Percentiles rank a stretch among this genome's conserved stretches.
phyloP scores from a whole-genome alignment of 192 early-diverging fungal species.

The Martensiomyces pterosporus region DNA sequence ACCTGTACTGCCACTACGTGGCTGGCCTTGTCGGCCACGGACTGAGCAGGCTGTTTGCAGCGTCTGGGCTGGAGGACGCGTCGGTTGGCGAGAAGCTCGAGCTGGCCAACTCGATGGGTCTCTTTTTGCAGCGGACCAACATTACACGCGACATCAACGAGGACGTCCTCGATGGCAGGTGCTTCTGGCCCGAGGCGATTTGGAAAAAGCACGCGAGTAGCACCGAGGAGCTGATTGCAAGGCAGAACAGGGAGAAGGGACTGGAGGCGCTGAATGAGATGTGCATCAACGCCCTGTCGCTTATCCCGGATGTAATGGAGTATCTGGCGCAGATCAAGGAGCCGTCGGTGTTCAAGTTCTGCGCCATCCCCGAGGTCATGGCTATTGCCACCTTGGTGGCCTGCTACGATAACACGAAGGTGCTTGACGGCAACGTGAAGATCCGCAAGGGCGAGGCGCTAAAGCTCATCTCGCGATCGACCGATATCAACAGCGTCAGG shows the following conservation, averaged over 20 bases:
- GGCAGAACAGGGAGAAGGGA: slow-evolving; percentile 64
- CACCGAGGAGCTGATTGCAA: slow-evolving; percentile 67
- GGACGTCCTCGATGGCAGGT: slow-evolving; percentile 81
- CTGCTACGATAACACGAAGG: slow-evolving; percentile 79
- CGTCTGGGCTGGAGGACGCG: slow-evolving; percentile 73
- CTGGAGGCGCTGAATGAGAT: slow-evolving; percentile 84
- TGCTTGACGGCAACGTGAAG: slow-evolving; percentile 83
- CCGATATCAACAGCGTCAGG: slow-evolving; percentile 56
- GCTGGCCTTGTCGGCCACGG: slow-evolving; percentile 95
- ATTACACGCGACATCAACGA: slow-evolving; percentile 95
- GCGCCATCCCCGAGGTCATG: slow-evolving; percentile 99
- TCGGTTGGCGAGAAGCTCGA: slow-evolving; percentile 47
- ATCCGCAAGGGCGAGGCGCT: slow-evolving; percentile 87
- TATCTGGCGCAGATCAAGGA: slow-evolving; percentile 79
- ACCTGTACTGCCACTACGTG: slow-evolving; percentile 97
- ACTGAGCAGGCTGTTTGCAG: slow-evolving; percentile 85
- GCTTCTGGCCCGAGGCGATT: slow-evolving; percentile 95
- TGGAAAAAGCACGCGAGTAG: slow-evolving; percentile 80
- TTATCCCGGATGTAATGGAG: slow-evolving; percentile 81
- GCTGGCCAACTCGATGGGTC: slow-evolving; percentile 90
- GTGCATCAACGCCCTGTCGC: slow-evolving; percentile 77
- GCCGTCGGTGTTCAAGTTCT: slow-evolving; percentile 84
- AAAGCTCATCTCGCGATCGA: slow-evolving; percentile 60
- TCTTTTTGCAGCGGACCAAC: slow-evolving; percentile 98
- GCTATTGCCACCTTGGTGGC: slow-evolving; percentile 87